Conservation (phyloP, 2,329 filamentous ascomycete species). For the Colletotrichum costaricense region DNA sequence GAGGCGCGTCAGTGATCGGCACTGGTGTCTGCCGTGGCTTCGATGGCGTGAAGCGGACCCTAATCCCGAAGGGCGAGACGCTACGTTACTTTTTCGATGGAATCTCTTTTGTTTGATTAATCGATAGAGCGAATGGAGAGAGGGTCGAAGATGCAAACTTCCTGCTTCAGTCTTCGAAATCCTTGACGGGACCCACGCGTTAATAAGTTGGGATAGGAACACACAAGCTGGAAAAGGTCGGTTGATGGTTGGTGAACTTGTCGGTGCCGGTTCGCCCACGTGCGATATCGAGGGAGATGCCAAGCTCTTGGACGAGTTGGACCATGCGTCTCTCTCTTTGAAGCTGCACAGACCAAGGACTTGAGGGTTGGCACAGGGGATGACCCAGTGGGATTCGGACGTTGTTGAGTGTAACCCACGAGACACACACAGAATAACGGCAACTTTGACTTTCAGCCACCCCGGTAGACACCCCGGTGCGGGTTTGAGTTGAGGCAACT, state of each 20-base stretch:
- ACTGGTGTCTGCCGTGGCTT: constrained; percentile 1
- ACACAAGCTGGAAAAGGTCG: neutral
- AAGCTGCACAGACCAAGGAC: constrained; percentile 4
- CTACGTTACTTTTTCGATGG: constrained; percentile 3
- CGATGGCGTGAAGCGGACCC: constrained; percentile 23
- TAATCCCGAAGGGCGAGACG: constrained; percentile 1
- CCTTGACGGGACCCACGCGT: neutral
- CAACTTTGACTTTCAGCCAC: neutral
- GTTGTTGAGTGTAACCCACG: neutral
- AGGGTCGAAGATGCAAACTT: neutral
- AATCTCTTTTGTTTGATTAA: neutral
- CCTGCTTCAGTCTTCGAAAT: neutral
- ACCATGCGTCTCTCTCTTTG: neutral
- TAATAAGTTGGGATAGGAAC: neutral
- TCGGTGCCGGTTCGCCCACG: neutral
- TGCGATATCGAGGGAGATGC: neutral
- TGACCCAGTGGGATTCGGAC: neutral
- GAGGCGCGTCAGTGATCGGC: constrained; percentile 26
- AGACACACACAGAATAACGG: neutral
- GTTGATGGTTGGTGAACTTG: neutral
- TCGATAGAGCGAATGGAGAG: neutral
- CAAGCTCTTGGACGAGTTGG: constrained; percentile 1
- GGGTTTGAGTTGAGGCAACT: neutral
- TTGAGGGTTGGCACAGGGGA: neutral
- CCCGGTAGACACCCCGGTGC: neutral